Conservation (phyloP, 2,329 filamentous ascomycete genomes). For the Trichoderma sp. region DNA sequence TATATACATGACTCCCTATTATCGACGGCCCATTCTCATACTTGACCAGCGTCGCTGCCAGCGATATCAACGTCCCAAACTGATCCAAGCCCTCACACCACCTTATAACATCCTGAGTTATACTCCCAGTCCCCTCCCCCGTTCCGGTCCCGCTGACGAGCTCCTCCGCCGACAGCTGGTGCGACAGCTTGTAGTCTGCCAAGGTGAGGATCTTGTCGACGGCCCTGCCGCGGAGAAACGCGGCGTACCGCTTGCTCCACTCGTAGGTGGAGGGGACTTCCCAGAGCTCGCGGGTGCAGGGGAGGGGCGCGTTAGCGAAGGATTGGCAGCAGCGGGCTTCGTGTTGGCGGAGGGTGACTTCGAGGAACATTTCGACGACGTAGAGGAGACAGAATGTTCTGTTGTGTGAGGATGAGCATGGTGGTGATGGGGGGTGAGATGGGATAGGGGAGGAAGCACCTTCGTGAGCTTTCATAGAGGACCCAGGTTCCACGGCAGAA, state of each 20-base stretch:
- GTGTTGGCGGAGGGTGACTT: conserved; percentile 13
- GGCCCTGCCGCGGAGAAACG: background rate
- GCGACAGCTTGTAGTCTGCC: conserved; percentile 2
- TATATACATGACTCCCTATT: background rate
- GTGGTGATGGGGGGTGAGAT: too few species aligned
- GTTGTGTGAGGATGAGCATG: background rate
- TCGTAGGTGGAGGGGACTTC: conserved; percentile 19
- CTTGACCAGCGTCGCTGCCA: conserved; percentile 8
- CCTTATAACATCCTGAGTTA: conserved; percentile 7
- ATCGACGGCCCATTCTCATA: background rate
- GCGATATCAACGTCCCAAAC: background rate
- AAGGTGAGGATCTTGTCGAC: background rate
- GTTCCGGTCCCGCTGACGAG: background rate
- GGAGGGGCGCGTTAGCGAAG: conserved; percentile 17
- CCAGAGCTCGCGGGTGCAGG: conserved; percentile 26
- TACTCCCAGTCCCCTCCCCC: background rate
- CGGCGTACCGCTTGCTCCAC: conserved; percentile 14
- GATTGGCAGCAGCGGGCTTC: conserved; percentile 6
- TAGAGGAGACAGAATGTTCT: conserved; percentile 22
- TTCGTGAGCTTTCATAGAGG: conserved; percentile 20
- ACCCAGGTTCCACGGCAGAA: conserved; percentile 19
- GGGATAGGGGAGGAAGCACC: conserved; percentile 1
- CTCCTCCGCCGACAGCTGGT: background rate
- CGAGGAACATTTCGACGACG: conserved; percentile 23
- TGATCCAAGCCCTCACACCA: conserved; percentile 17